These are phyloP conservation scores for Reutealis trisperma DNA, from an alignment of 345 rosid genomes.

Conservation along the genomic window DNA sequence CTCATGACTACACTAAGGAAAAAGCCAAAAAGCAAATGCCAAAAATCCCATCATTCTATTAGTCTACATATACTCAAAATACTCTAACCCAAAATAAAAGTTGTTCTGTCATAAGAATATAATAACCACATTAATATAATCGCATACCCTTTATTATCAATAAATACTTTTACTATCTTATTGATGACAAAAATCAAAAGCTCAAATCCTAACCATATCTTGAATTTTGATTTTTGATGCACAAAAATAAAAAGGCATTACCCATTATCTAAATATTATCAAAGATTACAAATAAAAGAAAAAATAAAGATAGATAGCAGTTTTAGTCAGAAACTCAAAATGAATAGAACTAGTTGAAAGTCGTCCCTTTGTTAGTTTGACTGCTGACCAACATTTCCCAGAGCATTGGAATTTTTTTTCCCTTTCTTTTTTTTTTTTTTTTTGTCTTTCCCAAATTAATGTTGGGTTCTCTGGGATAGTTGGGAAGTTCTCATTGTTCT, in stretches of 20 bases:
- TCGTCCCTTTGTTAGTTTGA: constrained; percentile 41
- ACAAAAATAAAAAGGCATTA: too few species aligned
- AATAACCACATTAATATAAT: too few species aligned
- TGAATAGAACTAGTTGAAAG: constrained; percentile 24
- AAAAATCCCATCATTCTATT: background rate
- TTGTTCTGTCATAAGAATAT: too few species aligned
- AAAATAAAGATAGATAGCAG: background rate
- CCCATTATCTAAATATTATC: background rate
- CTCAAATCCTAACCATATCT: too few species aligned
- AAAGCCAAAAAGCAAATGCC: background rate
- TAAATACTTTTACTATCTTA: too few species aligned
- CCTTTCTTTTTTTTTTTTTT: background rate
- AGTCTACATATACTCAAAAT: background rate
- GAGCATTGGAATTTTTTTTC: background rate
- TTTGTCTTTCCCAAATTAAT: background rate
- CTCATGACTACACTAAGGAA: background rate
- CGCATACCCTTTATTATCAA: too few species aligned
- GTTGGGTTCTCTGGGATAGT: background rate
- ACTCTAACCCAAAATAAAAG: too few species aligned
- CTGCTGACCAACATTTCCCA: constrained; percentile 24
- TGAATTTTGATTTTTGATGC: too few species aligned
- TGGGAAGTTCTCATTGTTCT: constrained; percentile 6
- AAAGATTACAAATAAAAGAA: too few species aligned
- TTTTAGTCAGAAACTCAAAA: constrained; percentile 29
- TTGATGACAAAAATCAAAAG: too few species aligned